A percentile compares a stretch with the other conserved stretches of the same genome.
phyloP scores from a whole-genome alignment of 176 grass and related monocot genomes.

The Tuctoria greenei region DNA sequence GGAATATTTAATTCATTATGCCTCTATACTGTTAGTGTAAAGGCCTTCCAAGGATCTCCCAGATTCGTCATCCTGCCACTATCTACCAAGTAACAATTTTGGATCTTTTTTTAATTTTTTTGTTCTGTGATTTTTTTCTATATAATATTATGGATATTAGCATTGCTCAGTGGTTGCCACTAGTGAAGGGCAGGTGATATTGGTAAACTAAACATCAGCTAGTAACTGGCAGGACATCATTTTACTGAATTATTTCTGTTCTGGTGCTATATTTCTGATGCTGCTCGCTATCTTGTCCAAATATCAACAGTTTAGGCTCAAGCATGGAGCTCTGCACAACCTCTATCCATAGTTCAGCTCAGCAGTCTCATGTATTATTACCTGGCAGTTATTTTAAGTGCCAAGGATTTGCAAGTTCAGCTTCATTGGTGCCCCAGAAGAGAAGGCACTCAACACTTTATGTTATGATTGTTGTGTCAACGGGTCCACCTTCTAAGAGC shows the following conservation, averaged over 20 bases:
- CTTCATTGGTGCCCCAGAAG: constrained; percentile 20
- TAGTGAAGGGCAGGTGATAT: background rate
- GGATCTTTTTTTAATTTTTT: background rate
- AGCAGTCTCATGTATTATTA: constrained; percentile 2
- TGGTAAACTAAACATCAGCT: background rate
- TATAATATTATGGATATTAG: background rate
- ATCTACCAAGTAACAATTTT: background rate
- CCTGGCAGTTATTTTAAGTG: background rate
- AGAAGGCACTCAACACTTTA: constrained; percentile 33
- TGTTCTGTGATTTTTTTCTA: background rate
- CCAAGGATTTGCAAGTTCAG: constrained; percentile 25
- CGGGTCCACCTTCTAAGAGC: constrained; percentile 39
- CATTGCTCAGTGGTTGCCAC: background rate
- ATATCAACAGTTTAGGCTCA: background rate
- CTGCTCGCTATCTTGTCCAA: background rate
- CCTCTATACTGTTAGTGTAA: background rate
- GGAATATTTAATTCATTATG: background rate
- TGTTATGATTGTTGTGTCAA: constrained; percentile 48
- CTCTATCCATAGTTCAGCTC: constrained; percentile 43
- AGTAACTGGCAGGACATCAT: background rate
- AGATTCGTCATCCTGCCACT: background rate
- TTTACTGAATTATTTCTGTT: constrained; percentile 2
- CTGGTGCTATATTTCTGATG: constrained; percentile 21
- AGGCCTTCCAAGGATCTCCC: background rate
- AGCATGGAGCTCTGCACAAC: constrained; percentile 74